Evolutionary conservation across 2,329 filamentous ascomycete species (phyloP).

Genomic region (Elsinoe necatrix): DNA sequence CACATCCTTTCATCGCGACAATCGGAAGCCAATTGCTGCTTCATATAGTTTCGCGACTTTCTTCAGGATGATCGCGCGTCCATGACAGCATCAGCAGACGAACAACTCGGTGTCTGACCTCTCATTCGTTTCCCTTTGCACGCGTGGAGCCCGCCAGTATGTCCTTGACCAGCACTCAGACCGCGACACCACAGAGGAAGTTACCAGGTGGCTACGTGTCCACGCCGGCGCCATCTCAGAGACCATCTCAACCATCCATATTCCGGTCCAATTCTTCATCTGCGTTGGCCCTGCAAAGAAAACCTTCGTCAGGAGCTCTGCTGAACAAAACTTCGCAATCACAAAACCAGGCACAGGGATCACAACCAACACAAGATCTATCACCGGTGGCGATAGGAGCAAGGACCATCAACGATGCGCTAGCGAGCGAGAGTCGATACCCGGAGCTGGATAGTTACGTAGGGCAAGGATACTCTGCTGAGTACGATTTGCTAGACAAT

Average conservation of each 20-base stretch:
- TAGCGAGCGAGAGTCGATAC: slow-evolving; percentile 69
- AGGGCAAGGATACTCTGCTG: slow-evolving; percentile 73
- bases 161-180: slow-evolving; percentile 14
- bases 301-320: slow-evolving; percentile 17
- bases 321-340: slow-evolving; percentile 13
- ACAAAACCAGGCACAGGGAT: background rate
- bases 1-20: background rate
- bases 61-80: background rate
- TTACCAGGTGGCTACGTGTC: slow-evolving; percentile 11
- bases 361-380: slow-evolving; percentile 27
- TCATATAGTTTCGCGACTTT: too few species aligned
- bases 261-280: slow-evolving; percentile 15
- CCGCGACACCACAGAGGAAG: slow-evolving; percentile 13
- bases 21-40: background rate
- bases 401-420: slow-evolving; percentile 68
- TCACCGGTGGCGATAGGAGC: slow-evolving; percentile 73
- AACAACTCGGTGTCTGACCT: background rate
- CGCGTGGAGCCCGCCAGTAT: slow-evolving; percentile 6
- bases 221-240: slow-evolving; percentile 8
- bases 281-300: slow-evolving; percentile 10
- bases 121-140: background rate
- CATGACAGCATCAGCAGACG: background rate
- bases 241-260: slow-evolving; percentile 13
- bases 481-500: slow-evolving; percentile 69
- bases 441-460: slow-evolving; percentile 86